Evolutionary conservation across 169 alveolate genomes (phyloP).

Genomic region (Plasmodium vivax): DNA sequence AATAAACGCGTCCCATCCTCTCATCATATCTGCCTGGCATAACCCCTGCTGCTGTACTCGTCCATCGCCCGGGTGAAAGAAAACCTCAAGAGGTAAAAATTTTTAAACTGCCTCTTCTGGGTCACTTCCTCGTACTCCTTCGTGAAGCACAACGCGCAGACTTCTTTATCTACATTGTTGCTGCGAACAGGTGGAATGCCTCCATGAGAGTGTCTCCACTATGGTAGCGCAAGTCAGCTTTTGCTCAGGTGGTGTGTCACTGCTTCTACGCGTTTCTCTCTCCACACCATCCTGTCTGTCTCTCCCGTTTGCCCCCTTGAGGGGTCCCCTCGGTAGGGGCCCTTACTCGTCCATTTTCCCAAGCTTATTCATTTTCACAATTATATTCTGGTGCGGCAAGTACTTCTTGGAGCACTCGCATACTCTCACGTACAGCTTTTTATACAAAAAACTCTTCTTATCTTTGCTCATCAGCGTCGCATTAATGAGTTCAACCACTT

Average conservation of each 20-base stretch:
- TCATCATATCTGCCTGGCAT: background rate
- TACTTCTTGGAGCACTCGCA: slow-evolving; percentile 51
- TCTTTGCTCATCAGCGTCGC: slow-evolving; percentile 48
- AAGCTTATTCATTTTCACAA: slow-evolving; percentile 28
- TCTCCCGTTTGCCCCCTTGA: background rate
- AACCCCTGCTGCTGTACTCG: slow-evolving; percentile 54
- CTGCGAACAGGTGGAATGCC: slow-evolving; percentile 12
- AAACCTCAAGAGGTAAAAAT: slow-evolving; percentile 57
- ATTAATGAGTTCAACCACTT: slow-evolving; percentile 49
- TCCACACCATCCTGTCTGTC: background rate
- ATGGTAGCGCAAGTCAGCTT: background rate
- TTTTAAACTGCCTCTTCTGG: slow-evolving; percentile 37
- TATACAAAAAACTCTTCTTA: slow-evolving; percentile 58
- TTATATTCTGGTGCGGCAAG: slow-evolving; percentile 42
- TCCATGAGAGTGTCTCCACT: background rate
- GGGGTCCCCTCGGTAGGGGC: background rate
- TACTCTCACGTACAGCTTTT: slow-evolving; percentile 51
- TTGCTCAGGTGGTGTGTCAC: background rate
- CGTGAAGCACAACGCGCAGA: slow-evolving; percentile 35
- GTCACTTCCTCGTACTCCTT: slow-evolving; percentile 52
- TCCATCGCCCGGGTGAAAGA: slow-evolving; percentile 39
- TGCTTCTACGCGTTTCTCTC: background rate
- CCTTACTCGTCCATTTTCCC: slow-evolving; percentile 49
- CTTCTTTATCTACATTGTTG: slow-evolving; percentile 10
- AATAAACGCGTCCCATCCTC: background rate